Evolutionary conservation across 352 stramenopile genomes (phyloP).

Genomic region (Pythium dissimile): DNA sequence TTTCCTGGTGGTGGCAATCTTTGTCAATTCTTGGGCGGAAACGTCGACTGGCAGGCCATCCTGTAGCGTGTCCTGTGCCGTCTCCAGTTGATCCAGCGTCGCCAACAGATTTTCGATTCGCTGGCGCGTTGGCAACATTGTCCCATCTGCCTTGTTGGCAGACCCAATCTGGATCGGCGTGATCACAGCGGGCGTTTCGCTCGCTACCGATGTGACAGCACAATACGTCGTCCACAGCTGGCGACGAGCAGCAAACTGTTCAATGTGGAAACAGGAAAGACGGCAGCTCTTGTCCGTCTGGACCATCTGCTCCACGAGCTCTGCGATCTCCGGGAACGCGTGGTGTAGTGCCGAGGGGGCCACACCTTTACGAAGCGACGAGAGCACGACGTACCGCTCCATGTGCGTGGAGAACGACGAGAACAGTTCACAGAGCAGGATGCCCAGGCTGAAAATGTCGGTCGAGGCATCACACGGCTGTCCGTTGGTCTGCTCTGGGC

Average conservation of each 20-base stretch:
- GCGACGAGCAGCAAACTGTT: slow-evolving; percentile 12
- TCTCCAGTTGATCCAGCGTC: background rate
- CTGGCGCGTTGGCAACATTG: background rate
- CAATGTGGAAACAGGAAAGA: slow-evolving; percentile 50
- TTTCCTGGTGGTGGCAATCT: background rate
- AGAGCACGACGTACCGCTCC: slow-evolving; percentile 64
- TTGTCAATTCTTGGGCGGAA: background rate
- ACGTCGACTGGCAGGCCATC: background rate
- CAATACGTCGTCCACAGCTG: slow-evolving; percentile 10
- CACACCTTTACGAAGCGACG: slow-evolving; percentile 34
- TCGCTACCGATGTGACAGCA: background rate
- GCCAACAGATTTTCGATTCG: background rate
- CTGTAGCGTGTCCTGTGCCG: background rate
- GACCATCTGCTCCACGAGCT: slow-evolving; percentile 50
- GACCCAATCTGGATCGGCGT: background rate
- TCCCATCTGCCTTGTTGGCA: no score
- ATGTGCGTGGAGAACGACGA: slow-evolving; percentile 76
- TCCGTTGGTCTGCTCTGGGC: slow-evolving; percentile 59
- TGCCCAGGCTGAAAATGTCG: slow-evolving; percentile 72
- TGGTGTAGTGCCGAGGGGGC: slow-evolving; percentile 30
- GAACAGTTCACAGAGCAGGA: slow-evolving; percentile 75
- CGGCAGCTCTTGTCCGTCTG: slow-evolving; percentile 35
- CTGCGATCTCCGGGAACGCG: slow-evolving; percentile 40
- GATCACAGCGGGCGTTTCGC: background rate
- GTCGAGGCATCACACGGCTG: slow-evolving; percentile 42